Evolutionary conservation across 495 filamentous ascomycete genomes (phyloP), one percentile per base, ranked within the genome.

Genomic region (Pyrenula aspistea): DNA sequence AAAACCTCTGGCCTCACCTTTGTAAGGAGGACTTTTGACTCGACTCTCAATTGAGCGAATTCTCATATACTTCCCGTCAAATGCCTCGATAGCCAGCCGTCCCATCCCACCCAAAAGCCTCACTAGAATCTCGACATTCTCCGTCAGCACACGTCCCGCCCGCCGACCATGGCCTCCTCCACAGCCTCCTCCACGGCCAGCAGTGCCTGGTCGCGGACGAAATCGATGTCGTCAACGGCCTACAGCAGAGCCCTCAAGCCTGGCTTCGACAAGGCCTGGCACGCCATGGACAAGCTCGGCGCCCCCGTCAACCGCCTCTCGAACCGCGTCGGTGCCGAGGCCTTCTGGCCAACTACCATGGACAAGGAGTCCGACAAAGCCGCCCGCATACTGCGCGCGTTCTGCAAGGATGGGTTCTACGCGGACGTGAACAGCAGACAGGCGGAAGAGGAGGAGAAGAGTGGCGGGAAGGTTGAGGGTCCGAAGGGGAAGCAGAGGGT

Each of bases 301-400:
- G 78, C 75, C 36, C 87, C 88, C n/a, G 80, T 90, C 56, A 90
- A 91, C 64, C 81, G 77, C 51, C 65, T 90, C 1, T 84, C 82
- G 12, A 87, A 91, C 68, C 82, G 79, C 57, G 71, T 91, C 11
- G 87, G 87, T 52, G 77, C 79, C 23, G 88, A 93, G 64, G 85
- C 86, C 2, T 89, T 91, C 65, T 90, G 87, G 87, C 88, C 88
- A 12, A 88, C 84, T 57, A 82, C 76, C 12, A 73, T 91, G 57
- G 88, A 91, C 60, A 86, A 84, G 61, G 88, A 93, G 72, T 81
- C 80, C 67, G 85, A 91, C 68, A 91, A 93, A 69, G 87, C 86
- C 3, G 88, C 88, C 47, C 77, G 88, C 10, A 91, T 93, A 49
- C 65, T 93, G 31, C 77, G 82, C 62, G 86, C 83, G 59, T 93